Conservation (phyloP, 345 rosid genomes). For the Syzygium jambos region DNA sequence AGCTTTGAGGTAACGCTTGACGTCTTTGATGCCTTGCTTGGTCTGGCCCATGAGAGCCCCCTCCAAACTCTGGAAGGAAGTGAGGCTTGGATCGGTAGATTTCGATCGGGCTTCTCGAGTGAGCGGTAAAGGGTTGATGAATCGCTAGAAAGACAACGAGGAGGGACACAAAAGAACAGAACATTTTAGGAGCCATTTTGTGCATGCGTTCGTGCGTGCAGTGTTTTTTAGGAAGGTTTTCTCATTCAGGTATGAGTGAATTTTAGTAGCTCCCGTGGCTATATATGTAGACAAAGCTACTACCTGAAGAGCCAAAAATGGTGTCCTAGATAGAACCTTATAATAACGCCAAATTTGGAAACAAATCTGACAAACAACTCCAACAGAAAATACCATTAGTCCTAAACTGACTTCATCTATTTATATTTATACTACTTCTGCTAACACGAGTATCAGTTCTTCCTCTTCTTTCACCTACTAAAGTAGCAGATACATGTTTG, state of each 20-base stretch:
- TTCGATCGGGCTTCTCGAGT: background rate
- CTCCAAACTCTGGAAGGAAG: background rate
- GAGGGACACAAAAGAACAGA: background rate
- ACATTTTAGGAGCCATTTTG: background rate
- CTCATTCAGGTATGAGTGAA: background rate
- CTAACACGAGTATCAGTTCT: no score
- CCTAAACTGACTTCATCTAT: no score
- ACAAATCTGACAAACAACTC: no score
- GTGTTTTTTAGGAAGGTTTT: background rate
- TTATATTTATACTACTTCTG: no score
- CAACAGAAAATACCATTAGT: no score
- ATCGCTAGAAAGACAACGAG: background rate
- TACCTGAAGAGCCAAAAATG: no score
- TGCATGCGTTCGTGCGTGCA: background rate
- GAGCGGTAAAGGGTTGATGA: background rate
- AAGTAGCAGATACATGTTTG: no score
- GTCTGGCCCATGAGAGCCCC: slow-evolving; percentile 6
- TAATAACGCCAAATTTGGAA: no score
- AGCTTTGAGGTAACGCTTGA: slow-evolving; percentile 1
- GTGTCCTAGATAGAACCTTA: no score
- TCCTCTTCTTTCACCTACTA: no score
- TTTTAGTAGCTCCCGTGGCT: background rate
- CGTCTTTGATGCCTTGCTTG: background rate
- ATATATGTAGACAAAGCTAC: background rate
- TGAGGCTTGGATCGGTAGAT: background rate